Conservation (phyloP, 73 alveolate genomes). For the Breviolum minutum region DNA sequence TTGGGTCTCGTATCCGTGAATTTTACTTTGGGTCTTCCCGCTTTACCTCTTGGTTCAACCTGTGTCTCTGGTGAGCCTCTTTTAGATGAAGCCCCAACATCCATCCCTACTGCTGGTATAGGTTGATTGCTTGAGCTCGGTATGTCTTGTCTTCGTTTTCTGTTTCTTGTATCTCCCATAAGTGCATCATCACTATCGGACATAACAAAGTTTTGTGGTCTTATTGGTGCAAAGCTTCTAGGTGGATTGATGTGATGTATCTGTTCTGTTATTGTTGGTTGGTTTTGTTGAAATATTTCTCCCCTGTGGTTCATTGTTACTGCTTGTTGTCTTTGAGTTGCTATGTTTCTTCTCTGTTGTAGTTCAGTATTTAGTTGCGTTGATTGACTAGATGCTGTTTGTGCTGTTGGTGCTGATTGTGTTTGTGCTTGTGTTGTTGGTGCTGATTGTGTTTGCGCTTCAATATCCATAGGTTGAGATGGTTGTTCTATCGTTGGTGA, state of each 20-base stretch:
- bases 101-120: too few relatives aligned
- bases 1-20: too few relatives aligned
- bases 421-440: background rate
- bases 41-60: too few relatives aligned
- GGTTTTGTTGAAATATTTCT: too few relatives aligned
- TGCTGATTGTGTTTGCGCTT: background rate
- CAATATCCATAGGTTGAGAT: conserved; percentile 19
- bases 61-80: background rate
- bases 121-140: too few relatives aligned
- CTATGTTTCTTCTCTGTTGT: background rate
- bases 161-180: too few relatives aligned
- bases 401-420: background rate
- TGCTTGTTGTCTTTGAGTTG: background rate
- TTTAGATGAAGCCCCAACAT: too few relatives aligned
- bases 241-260: background rate
- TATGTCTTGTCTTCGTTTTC: too few relatives aligned
- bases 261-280: conserved; percentile 22
- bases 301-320: background rate
- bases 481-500: background rate
- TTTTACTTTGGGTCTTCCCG: too few relatives aligned
- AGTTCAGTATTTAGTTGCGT: background rate
- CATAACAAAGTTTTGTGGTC: too few relatives aligned
- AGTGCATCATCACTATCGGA: too few relatives aligned
- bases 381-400: background rate
- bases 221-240: background rate